Conservation (phyloP, 2,329 filamentous ascomycete species). For the Microcyclospora tardicrescens region DNA sequence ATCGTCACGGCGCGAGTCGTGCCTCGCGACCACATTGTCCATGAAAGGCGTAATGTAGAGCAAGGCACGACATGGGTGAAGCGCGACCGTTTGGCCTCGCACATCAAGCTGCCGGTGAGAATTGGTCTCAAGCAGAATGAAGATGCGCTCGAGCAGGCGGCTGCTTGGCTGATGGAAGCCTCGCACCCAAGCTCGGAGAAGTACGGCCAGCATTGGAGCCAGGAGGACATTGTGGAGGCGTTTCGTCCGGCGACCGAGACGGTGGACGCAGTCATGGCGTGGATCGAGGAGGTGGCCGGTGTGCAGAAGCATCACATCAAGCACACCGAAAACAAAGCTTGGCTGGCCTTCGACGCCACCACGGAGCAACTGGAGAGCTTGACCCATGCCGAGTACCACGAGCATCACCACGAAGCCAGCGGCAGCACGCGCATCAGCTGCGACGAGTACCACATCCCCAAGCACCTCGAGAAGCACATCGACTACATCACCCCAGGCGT, state of each 20-base stretch:
- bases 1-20: too few species aligned
- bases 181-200: constrained; percentile 5
- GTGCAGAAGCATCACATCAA: constrained; percentile 11
- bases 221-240: constrained; percentile 13
- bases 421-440: constrained; percentile 11
- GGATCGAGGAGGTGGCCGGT: constrained; percentile 10
- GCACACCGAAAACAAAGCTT: constrained; percentile 22
- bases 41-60: constrained; percentile 7
- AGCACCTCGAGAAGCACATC: constrained; percentile 11
- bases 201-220: constrained; percentile 3
- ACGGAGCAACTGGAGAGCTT: constrained; percentile 16
- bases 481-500: constrained; percentile 20
- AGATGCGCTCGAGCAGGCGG: constrained; percentile 4
- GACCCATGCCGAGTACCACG: constrained; percentile 16
- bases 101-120: constrained; percentile 9
- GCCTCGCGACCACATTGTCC: constrained; percentile 1
- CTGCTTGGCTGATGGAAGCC: constrained; percentile 10
- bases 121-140: constrained; percentile 10
- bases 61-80: constrained; percentile 4
- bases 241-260: constrained; percentile 14
- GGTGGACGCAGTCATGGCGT: constrained; percentile 13
- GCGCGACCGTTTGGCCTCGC: constrained; percentile 1
- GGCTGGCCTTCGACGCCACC: constrained; percentile 21
- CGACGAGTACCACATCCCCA: constrained; percentile 16
- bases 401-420: constrained; percentile 12